Evolutionary conservation across 192 early-diverging fungal species (phyloP), one percentile per base, ranked within the genome.

Genomic region (Coemansia sp.): DNA sequence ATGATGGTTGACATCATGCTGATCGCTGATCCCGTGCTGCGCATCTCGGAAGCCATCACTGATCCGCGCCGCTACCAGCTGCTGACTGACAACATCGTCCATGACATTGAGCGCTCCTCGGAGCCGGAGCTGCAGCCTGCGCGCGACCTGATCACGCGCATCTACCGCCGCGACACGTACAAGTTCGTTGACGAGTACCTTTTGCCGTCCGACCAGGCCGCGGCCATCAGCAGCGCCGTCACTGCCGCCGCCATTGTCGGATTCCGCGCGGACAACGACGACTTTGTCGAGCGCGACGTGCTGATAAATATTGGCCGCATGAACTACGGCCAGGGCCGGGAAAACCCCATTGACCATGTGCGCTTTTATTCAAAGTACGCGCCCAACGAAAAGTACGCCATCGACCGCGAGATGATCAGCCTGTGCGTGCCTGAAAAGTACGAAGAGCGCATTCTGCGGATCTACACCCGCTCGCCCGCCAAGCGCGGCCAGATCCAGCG

Each of bases 1-100:
- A 99, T 99, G 96, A 56, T 97, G 9, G 83, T 84, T 11, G 94
- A 99, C 55, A 88, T 87, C 3, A 60, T 99, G 23, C 66, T 93
- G n/a, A 76, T 80, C 6, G 96, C 96, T 11, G 85, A 97, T 69
- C 72, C 76, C 0, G 52, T 82, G 18, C 62, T 97, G 53, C 60
- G 80, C 10, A 80, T 92, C 14, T 74, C 82, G 6, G 49, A 81
- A 6, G 70, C 86, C 1, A 79, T 99, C 31, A 61, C 83, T 30
- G 71, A 83, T 70, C 82, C 82, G 12, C 67, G 77, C 39, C 71
- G 76, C 12, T 99, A 93, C 69, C 58, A 87, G 21, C 53, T 83
- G 57, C 71, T 99, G 38, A 91, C 89, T 2, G 96, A 99, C 56
- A 83, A 83, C 28, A 84, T 99, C 28, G 43, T 99, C 16, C 80